These are phyloP conservation scores for Aspergillus egyptiacus DNA, from an alignment of 495 filamentous ascomycete genomes.

Conservation along the genomic window DNA sequence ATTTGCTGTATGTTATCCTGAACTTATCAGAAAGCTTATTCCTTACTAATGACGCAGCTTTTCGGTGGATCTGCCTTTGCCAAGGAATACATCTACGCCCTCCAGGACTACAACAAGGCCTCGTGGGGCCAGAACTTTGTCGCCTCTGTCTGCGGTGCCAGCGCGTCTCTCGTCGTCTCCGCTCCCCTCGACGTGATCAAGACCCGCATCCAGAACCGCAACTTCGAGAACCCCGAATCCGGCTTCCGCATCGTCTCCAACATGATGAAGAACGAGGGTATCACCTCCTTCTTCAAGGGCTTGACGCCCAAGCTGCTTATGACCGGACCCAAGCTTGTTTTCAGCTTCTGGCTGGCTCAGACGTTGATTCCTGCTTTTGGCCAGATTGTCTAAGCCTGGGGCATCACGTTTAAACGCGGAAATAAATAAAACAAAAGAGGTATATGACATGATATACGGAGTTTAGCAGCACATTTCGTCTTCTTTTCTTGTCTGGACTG, in stretches of 20 bases:
- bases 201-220: constrained; percentile 97
- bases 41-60: constrained; percentile 51
- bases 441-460: constrained; percentile 19
- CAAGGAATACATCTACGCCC: constrained; percentile 86
- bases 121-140: constrained; percentile 95
- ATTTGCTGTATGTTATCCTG: constrained; percentile 70
- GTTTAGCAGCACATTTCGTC: constrained; percentile 16
- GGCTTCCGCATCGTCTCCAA: constrained; percentile 84
- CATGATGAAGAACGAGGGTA: constrained; percentile 86
- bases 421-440: constrained; percentile 13
- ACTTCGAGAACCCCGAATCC: constrained; percentile 95
- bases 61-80: constrained; percentile 98
- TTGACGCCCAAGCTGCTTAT: constrained; percentile 94
- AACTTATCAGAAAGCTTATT: background rate
- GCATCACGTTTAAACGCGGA: background rate
- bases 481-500: constrained; percentile 9
- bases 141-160: constrained; percentile 89
- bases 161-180: constrained; percentile 85
- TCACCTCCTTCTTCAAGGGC: constrained; percentile 92
- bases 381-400: constrained; percentile 51
- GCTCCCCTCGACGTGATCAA: constrained; percentile 98
- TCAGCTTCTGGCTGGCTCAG: constrained; percentile 99
- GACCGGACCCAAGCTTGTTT: constrained; percentile 97
- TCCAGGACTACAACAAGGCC: constrained; percentile 93
- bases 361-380: constrained; percentile 74